These are phyloP conservation scores for Asterochloris erici DNA, from an alignment of 139 green algal genomes.

Conservation along the genomic window DNA sequence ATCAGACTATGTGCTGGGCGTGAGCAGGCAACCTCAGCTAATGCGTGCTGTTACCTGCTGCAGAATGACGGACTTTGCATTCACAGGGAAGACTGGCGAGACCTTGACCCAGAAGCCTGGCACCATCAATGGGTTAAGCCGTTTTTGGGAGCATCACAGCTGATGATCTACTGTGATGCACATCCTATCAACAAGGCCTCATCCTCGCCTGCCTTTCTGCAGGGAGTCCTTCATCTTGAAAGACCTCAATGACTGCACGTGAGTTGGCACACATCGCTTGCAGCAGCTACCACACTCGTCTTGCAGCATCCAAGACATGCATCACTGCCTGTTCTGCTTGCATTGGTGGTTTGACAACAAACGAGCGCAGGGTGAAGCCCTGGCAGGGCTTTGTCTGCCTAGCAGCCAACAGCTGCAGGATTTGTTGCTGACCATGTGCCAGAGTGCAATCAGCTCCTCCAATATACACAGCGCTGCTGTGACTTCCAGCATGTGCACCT, in stretches of 20 bases:
- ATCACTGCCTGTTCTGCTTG: too few species aligned
- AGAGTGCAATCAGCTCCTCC: neutral
- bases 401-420: neutral
- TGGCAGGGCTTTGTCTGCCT: too few species aligned
- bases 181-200: neutral
- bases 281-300: too few species aligned
- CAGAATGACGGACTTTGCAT: conserved; percentile 30
- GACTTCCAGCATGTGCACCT: neutral
- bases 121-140: conserved; percentile 43
- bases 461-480: neutral
- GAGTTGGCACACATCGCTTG: neutral
- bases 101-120: conserved; percentile 43
- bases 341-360: neutral
- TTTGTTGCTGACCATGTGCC: neutral
- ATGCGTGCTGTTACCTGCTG: too few species aligned
- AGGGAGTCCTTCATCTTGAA: conserved; percentile 41
- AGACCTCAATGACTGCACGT: conserved; percentile 41
- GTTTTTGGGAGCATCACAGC: neutral
- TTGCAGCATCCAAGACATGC: too few species aligned
- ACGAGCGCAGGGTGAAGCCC: neutral
- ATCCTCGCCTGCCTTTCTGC: neutral
- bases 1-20: too few species aligned
- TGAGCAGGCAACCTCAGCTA: too few species aligned
- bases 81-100: conserved; percentile 32
- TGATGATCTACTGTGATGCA: neutral